Evolutionary conservation across 495 filamentous ascomycete genomes (phyloP), one percentile per base, ranked within the genome.

Genomic region (Annulohypoxylon stygium): DNA sequence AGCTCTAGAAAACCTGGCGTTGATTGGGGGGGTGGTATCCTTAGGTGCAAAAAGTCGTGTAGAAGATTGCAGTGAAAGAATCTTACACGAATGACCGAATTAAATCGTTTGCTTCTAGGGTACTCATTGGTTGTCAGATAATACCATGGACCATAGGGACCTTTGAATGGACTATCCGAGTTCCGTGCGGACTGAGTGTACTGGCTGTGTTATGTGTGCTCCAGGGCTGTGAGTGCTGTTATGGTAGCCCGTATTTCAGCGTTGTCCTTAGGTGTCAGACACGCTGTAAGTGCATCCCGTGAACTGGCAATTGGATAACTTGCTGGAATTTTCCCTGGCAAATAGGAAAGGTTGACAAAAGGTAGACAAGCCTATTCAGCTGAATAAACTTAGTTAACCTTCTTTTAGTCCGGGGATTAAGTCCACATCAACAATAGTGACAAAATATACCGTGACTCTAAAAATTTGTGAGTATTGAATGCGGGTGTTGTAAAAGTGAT

Each of bases 1-100:
- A 87, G 85, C 85, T 87, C 85, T 76, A 68, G 74, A 59, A 45
- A 60, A 68, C 75, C 62, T 54, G 70, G 67, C 41, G 69, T 50
- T 69, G 66, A 60, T 69, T 67, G 65, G 33, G 48, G n/a, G 45
- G 41, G 50, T 58, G 61, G 61, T 59, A 34, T 26, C 20, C 20
- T 59, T 70, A 50, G 70, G 64, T 41, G 45, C 55, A 48, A 55
- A 69, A 55, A 26, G 58, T 54, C 66, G 50, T 48, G 30, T 58
- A 75, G 36, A 61, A 14, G 33, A 16, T 33, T 33, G 71, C 45
- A 43, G 34, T 51, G 25, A 18, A 54, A 25, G 47, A 50, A 61
- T 61, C 55, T 71, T 60, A 71, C 47, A 60, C 69, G 43, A 60
- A 34, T 26, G 14, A 37, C 8, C 25, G 20, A 66, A 57, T 48